Evolutionary conservation across 139 green algal genomes (phyloP).

Genomic region (Spirogloea muscicola): DNA sequence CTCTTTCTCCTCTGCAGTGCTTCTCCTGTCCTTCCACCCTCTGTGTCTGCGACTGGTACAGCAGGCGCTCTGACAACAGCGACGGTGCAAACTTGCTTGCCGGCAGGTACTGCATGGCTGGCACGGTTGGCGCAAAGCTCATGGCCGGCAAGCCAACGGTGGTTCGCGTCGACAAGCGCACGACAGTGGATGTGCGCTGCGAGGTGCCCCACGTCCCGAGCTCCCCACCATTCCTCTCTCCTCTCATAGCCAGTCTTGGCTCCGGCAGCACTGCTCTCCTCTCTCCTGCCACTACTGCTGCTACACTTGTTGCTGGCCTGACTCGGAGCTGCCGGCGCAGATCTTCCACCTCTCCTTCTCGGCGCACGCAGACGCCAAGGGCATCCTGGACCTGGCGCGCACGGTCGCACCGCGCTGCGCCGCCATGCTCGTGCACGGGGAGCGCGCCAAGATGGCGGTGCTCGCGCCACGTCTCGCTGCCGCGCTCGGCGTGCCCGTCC

Average conservation of each 20-base stretch:
- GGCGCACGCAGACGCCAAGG: slow-evolving; percentile 66
- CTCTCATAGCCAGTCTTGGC: no score
- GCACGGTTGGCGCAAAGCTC: slow-evolving; percentile 53
- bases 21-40: no score
- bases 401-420: slow-evolving; percentile 48
- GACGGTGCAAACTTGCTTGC: no score
- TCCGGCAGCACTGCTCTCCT: no score
- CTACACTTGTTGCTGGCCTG: no score
- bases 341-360: slow-evolving; percentile 61
- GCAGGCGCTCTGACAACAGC: no score
- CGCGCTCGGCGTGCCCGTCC: background rate
- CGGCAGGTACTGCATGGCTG: slow-evolving; percentile 43
- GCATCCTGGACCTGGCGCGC: slow-evolving; percentile 62
- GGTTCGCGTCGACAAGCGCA: slow-evolving; percentile 46
- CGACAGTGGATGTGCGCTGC: slow-evolving; percentile 48
- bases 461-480: background rate
- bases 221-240: no score
- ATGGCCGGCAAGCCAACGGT: background rate
- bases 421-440: slow-evolving; percentile 72
- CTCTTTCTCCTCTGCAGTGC: no score
- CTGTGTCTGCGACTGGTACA: no score
- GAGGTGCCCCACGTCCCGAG: no score
- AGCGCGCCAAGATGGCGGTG: slow-evolving; percentile 60
- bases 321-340: no score
- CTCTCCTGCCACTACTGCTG: no score